Evolutionary conservation across 2,329 filamentous ascomycete species (phyloP), one percentile per base, ranked within the genome.

Genomic region (Gremmenia infestans): DNA sequence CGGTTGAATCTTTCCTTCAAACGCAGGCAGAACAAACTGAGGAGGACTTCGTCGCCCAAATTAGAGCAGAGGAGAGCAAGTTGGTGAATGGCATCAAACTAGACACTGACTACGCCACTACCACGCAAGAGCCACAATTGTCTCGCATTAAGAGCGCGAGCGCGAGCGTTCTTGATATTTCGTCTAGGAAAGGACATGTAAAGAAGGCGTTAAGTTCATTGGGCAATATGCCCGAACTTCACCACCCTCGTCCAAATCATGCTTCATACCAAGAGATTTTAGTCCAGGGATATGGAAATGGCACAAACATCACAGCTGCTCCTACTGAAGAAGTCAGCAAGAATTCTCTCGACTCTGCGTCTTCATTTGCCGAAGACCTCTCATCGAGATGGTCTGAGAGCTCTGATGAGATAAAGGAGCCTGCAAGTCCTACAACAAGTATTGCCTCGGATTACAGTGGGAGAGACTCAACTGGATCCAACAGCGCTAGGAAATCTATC

Each of bases 61-160:
- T n/a, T 43, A 23, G 47, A 35, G 14, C 39, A 52, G 19, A 50
- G 52, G 46, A 12, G 39, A 11, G 15, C 50, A 48, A 22, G 39
- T 15, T 6, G 19, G 17, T 17, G 45, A 14, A 25, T 5, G 15
- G 5, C 45, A 78, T 82, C 56, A 77, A 78, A 56, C 79, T 80
- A 0, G 81, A 84, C 49, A 76, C 83, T 45, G 79, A 83, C 61
- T 81, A 82, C 59, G 74, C 78, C 53, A 76, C 76, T 0, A 68
- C 60, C 19, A 56, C 55, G 68, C 70, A 49, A 57, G 63, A 59
- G 52, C 53, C 22, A 12, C 45, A 46, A 39, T 54, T 23, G 36
- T 43, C 45, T 51, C 58, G 53, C n/a, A 35, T 42, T 51, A 50
- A 45, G 36, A 65, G 39, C 43, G 50, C 57, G 36, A 65, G 39